These are phyloP conservation scores for Xylaria sp. DNA, from an alignment of 2,329 filamentous ascomycete genomes.

Conservation along the genomic window DNA sequence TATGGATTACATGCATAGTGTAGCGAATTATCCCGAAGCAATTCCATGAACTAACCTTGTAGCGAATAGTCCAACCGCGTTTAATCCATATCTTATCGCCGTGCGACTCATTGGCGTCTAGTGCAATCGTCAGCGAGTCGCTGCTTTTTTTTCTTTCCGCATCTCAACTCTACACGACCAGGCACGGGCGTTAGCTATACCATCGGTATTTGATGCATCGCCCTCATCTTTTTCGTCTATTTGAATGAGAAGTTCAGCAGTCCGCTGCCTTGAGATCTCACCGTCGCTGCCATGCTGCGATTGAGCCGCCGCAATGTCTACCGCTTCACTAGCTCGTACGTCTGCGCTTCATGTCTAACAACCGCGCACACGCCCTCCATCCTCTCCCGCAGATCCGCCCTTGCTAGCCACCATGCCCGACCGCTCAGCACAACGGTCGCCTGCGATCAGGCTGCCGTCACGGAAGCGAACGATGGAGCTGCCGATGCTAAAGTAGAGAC, in stretches of 20 bases:
- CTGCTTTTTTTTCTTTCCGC: conserved; percentile 5
- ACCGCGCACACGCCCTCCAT: conserved; percentile 10
- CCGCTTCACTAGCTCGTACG: conserved; percentile 27
- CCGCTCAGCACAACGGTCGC: conserved; percentile 21
- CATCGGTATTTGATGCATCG: background rate
- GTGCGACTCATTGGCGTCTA: background rate
- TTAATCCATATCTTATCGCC: conserved; percentile 15
- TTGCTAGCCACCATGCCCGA: conserved; percentile 18
- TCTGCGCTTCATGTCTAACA: conserved; percentile 29
- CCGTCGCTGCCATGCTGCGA: conserved; percentile 32
- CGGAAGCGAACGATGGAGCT: conserved; percentile 1
- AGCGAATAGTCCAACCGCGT: background rate
- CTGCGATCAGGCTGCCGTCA: conserved; percentile 7
- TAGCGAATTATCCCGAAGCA: no score
- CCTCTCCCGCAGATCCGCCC: conserved; percentile 15
- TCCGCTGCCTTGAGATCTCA: conserved; percentile 4
- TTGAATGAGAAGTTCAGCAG: conserved; percentile 3
- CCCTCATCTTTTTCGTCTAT: background rate
- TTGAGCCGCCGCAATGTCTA: conserved; percentile 27
- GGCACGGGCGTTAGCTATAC: background rate
- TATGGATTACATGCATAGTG: background rate
- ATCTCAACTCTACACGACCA: background rate
- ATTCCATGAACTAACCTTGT: background rate
- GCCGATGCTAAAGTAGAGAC: background rate
- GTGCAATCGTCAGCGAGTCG: conserved; percentile 1